Evolutionary conservation across 495 filamentous ascomycete genomes (phyloP), one percentile per base, ranked within the genome.

Genomic region (Podospora comata): DNA sequence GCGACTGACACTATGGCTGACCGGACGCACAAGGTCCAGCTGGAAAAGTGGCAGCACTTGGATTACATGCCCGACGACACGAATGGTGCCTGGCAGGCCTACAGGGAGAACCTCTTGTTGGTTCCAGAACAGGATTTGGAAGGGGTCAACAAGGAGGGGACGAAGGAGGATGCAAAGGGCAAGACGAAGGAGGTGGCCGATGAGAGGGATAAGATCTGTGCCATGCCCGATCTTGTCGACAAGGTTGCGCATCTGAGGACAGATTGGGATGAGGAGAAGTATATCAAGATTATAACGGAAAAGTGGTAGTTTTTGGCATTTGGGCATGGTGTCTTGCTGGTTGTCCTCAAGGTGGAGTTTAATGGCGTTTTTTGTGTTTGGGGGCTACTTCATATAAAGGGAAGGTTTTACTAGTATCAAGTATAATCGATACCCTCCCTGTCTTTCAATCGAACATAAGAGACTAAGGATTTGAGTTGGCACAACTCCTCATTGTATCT

Each of bases 1-100:
- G 67, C 73, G 18, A 79, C 80, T 9, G 82, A 84, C 67, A 83
- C 82, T 1, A 83, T 84, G 77, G 76, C 75, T 11, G 80, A 82
- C 68, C 80, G 82, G 1, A 70, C 83, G 63, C 78, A 78, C 66
- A 73, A 78, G 30, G 81, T 84, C 3, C 81, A 84, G 71, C 71
- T 67, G 1, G 82, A 84, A 64, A 62, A 73, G 2, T 84, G 82
- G 82, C 66, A 68, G 54, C 71, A 68, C 27, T 76, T 84, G 60
- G 75, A 78, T 64, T 84, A 80, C 74, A 73, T 77, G 55, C 76
- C 82, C 64, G 82, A 84, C 64, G 77, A 83, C 61, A 74, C 73
- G 64, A 73, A 79, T n/a, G 69, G 69, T 53, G 73, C 82, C 2
- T 84, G 82, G 82, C 71, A 67, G 57, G 76, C 78, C 18, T 84